These are phyloP conservation scores for Xylaria curta DNA, from an alignment of 495 filamentous ascomycete genomes.

Conservation along the genomic window DNA sequence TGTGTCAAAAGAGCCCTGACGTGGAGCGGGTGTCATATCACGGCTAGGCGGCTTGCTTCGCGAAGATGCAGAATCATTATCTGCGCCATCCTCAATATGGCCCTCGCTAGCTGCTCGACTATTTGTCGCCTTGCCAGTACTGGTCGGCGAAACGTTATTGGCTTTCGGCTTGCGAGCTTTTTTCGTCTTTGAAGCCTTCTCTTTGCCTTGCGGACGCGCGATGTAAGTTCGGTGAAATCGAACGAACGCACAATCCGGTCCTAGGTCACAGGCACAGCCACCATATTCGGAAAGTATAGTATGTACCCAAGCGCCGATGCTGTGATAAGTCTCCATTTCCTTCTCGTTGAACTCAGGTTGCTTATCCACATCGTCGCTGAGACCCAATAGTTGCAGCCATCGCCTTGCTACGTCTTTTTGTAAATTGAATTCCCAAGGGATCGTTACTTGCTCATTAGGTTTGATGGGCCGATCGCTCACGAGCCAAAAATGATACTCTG, in stretches of 20 bases:
- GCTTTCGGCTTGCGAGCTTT: conserved; percentile 62
- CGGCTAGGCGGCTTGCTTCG: conserved; percentile 80
- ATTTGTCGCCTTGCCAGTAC: conserved; percentile 71
- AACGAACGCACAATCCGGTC: conserved; percentile 69
- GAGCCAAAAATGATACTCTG: conserved; percentile 88
- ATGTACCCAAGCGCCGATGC: conserved; percentile 63
- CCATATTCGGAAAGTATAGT: conserved; percentile 83
- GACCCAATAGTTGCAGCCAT: conserved; percentile 56
- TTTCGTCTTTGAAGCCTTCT: conserved; percentile 65
- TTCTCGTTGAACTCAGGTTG: conserved; percentile 53
- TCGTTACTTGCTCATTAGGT: conserved; percentile 60
- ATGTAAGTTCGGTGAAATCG: conserved; percentile 74
- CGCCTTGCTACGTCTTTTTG: conserved; percentile 50
- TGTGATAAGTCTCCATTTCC: conserved; percentile 52
- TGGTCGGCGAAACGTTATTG: conserved; percentile 68
- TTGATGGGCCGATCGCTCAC: conserved; percentile 76
- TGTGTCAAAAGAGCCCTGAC: conserved; percentile 58
- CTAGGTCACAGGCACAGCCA: conserved; percentile 80
- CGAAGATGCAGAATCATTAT: conserved; percentile 73
- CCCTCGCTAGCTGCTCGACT: conserved; percentile 82
- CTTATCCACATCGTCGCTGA: conserved; percentile 52
- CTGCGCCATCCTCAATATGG: conserved; percentile 58
- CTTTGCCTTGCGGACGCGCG: conserved; percentile 50
- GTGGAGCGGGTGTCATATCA: conserved; percentile 74
- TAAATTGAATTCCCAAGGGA: conserved; percentile 62